Evolutionary conservation across 2,329 filamentous ascomycete genomes (phyloP).

Genomic region (Exophiala calicioides): DNA sequence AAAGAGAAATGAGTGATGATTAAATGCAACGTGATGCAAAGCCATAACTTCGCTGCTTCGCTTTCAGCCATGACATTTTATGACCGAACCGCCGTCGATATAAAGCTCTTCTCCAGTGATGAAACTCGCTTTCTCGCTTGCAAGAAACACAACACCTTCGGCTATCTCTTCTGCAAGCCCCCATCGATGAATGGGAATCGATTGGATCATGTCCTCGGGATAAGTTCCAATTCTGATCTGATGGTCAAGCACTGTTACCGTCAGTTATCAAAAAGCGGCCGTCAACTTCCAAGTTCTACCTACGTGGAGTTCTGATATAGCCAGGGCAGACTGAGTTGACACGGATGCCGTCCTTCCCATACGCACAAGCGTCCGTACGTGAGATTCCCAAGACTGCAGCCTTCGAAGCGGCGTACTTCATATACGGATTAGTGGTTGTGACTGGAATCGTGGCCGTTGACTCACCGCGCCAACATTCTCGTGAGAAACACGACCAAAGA

Average conservation of each 20-base stretch:
- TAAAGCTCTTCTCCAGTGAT: slow-evolving; percentile 12
- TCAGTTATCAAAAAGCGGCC: neutral
- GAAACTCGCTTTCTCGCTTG: slow-evolving; percentile 9
- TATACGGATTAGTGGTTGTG: slow-evolving; percentile 34
- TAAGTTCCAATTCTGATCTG: slow-evolving; percentile 9
- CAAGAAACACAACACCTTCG: slow-evolving; percentile 7
- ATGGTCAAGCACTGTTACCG: slow-evolving; percentile 5
- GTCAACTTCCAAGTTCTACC: neutral
- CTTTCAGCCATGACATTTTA: slow-evolving; percentile 4
- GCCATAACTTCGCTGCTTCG: no score
- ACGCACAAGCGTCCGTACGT: slow-evolving; percentile 57
- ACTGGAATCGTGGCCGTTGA: neutral
- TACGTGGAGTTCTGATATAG: slow-evolving; percentile 27
- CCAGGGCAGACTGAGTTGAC: slow-evolving; percentile 32
- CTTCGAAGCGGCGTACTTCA: slow-evolving; percentile 60
- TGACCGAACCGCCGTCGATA: slow-evolving; percentile 5
- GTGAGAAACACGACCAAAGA: slow-evolving; percentile 6
- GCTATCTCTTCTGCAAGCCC: slow-evolving; percentile 7
- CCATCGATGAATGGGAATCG: slow-evolving; percentile 7
- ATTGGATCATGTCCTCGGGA: slow-evolving; percentile 4
- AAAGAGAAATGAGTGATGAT: no score
- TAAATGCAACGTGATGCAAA: no score
- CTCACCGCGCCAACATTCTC: slow-evolving; percentile 3
- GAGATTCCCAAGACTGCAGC: slow-evolving; percentile 61
- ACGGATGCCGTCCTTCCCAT: slow-evolving; percentile 41